A percentile compares a stretch with the other conserved stretches of the same genome.
Conservation (phyloP, 2,329 filamentous ascomycete genomes). For the Aspergillus tubingensis region DNA sequence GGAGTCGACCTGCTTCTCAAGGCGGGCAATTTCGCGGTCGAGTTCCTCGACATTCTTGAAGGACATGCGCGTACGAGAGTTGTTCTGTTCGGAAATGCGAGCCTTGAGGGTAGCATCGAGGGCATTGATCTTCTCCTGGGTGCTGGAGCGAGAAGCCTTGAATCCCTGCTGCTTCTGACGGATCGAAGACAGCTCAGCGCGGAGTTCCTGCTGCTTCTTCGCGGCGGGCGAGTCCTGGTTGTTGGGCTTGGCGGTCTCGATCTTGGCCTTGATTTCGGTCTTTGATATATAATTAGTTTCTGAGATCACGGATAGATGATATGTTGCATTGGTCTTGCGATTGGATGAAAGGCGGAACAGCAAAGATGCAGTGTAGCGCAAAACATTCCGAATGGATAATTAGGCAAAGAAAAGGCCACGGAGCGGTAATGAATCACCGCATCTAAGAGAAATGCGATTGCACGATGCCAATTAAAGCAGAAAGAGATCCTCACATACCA, state of each 20-base stretch:
- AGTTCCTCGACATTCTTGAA: slow-evolving; percentile 90
- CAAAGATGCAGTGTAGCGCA: not conserved
- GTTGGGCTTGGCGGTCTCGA: slow-evolving; percentile 78
- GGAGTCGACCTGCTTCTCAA: slow-evolving; percentile 83
- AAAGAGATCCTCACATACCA: slow-evolving; percentile 47
- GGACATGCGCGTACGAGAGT: slow-evolving; percentile 72
- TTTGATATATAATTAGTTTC: slow-evolving; percentile 52
- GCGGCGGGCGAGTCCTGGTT: slow-evolving; percentile 78
- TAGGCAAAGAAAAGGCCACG: slow-evolving; percentile 3
- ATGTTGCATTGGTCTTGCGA: not conserved
- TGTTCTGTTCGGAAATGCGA: slow-evolving; percentile 84
- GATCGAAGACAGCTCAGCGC: slow-evolving; percentile 78
- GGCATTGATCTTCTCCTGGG: slow-evolving; percentile 88
- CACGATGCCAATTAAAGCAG: slow-evolving; percentile 6
- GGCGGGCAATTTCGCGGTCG: slow-evolving; percentile 74
- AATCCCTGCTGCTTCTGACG: slow-evolving; percentile 82
- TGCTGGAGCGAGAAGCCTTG: slow-evolving; percentile 76
- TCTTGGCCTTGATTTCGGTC: slow-evolving; percentile 85
- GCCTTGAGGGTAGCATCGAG: slow-evolving; percentile 87
- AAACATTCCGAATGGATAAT: not conserved
- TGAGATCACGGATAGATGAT: slow-evolving; percentile 12
- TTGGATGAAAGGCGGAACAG: not conserved
- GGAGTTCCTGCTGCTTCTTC: slow-evolving; percentile 84
- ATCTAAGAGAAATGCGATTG: slow-evolving; percentile 8
- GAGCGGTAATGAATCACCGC: not conserved